Conservation (phyloP, 2,329 filamentous ascomycete species). For the Drechslerella coelobrocha region DNA sequence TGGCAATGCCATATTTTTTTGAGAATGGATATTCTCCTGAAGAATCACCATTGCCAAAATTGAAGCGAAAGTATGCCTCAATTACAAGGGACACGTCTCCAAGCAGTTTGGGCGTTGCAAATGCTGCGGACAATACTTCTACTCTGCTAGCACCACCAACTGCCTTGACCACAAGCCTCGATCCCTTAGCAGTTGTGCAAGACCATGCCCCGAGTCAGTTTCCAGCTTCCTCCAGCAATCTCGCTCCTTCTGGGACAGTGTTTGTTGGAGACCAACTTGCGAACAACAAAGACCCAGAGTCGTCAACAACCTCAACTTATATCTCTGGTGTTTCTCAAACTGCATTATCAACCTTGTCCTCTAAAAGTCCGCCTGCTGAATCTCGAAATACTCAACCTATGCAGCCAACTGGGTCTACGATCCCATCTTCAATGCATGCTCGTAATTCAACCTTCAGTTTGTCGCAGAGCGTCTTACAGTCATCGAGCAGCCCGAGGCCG, state of each 20-base stretch:
- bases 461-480: background rate
- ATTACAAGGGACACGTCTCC: constrained; percentile 11
- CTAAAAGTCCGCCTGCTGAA: background rate
- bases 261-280: background rate
- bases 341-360: background rate
- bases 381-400: background rate
- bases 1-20: constrained; percentile 13
- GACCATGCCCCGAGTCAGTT: background rate
- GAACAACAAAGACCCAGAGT: background rate
- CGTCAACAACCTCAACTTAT: background rate
- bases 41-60: background rate
- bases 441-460: background rate
- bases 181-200: background rate
- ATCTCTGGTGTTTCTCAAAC: background rate
- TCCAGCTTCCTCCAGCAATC: no score
- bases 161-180: no score
- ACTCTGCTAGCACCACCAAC: background rate
- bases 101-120: background rate
- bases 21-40: constrained; percentile 20
- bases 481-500: background rate
- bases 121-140: background rate
- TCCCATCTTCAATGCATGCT: background rate
- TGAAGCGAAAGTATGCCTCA: constrained; percentile 33
- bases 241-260: background rate
- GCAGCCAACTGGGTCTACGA: no score